A percentile compares a stretch with the other conserved stretches of the same genome.
phyloP scores from a whole-genome alignment of 495 filamentous ascomycete genomes.

The Penicillium ochrochloron region DNA sequence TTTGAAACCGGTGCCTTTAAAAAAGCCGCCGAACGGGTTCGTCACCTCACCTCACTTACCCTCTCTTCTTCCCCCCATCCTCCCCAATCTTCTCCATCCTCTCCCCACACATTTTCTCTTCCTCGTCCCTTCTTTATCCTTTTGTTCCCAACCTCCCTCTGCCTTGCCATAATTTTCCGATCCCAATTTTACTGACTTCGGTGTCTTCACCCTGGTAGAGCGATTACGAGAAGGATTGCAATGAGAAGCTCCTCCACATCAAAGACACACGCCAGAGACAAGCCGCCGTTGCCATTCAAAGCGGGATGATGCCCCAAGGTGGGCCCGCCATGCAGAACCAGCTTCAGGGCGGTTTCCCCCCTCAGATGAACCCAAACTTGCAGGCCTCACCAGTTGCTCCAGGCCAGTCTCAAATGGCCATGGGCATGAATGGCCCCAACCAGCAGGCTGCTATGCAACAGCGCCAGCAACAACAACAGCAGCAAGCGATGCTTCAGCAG shows the following conservation, averaged over 20 bases:
- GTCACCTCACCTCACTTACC: slow-evolving; percentile 15
- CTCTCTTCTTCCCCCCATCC: background rate
- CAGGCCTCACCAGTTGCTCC: slow-evolving; percentile 57
- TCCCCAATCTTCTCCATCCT: background rate
- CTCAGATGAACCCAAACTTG: slow-evolving; percentile 58
- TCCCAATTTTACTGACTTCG: slow-evolving; percentile 8
- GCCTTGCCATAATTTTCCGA: slow-evolving; percentile 8
- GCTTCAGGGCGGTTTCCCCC: slow-evolving; percentile 48
- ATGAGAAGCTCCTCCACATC: slow-evolving; percentile 54
- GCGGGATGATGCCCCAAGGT: slow-evolving; percentile 51
- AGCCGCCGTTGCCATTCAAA: slow-evolving; percentile 46
- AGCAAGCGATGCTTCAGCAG: slow-evolving; percentile 38
- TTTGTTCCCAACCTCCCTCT: background rate
- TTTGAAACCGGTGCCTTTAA: slow-evolving; percentile 55
- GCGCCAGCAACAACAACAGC: slow-evolving; percentile 31
- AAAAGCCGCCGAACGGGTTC: slow-evolving; percentile 50
- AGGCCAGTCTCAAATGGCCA: slow-evolving; percentile 46
- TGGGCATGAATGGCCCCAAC: slow-evolving; percentile 51
- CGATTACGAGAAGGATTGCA: slow-evolving; percentile 55
- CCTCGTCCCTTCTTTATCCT: background rate
- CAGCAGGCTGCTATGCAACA: slow-evolving; percentile 47
- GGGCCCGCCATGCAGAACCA: slow-evolving; percentile 45
- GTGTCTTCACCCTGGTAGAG: slow-evolving; percentile 29
- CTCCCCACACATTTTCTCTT: background rate
- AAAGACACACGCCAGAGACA: slow-evolving; percentile 52